These are phyloP conservation scores for Dacryopinax spathularia DNA, from an alignment of 768 basidiomycete species.

Conservation along the genomic window DNA sequence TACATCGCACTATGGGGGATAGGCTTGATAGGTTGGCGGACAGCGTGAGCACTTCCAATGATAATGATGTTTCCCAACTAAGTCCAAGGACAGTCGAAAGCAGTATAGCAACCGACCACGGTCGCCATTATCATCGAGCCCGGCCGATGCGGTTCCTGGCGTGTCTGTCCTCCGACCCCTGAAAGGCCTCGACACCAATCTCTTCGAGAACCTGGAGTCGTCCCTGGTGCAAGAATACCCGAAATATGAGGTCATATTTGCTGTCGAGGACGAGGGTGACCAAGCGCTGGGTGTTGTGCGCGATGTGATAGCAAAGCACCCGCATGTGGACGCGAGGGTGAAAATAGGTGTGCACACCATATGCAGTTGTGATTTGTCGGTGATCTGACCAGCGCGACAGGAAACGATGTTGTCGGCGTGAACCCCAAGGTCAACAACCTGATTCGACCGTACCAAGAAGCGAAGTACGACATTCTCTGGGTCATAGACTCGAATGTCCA, in stretches of 20 bases:
- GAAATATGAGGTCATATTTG: slow-evolving; percentile 80
- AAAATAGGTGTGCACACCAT: slow-evolving; percentile 47
- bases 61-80: background rate
- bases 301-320: slow-evolving; percentile 65
- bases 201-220: slow-evolving; percentile 91
- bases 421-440: slow-evolving; percentile 99
- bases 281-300: slow-evolving; percentile 74
- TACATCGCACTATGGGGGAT: slow-evolving; percentile 49
- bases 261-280: slow-evolving; percentile 77
- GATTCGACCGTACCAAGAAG: slow-evolving; percentile 64
- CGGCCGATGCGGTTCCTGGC: slow-evolving; percentile 46
- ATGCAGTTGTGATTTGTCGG: background rate
- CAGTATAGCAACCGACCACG: slow-evolving; percentile 57
- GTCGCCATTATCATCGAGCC: slow-evolving; percentile 42
- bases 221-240: slow-evolving; percentile 86
- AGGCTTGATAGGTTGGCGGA: slow-evolving; percentile 48
- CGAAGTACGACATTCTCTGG: slow-evolving; percentile 84
- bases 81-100: slow-evolving; percentile 38
- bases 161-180: slow-evolving; percentile 90
- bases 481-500: slow-evolving; percentile 92
- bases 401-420: slow-evolving; percentile 70
- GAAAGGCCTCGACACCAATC: slow-evolving; percentile 86
- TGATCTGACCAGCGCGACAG: slow-evolving; percentile 27
- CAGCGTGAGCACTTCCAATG: slow-evolving; percentile 42
- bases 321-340: slow-evolving; percentile 53